A percentile compares a stretch with the other conserved stretches of the same genome.
These are phyloP conservation scores for Amesomyces nigricolor DNA, from an alignment of 2,329 filamentous ascomycete species.

Conservation along the genomic window DNA sequence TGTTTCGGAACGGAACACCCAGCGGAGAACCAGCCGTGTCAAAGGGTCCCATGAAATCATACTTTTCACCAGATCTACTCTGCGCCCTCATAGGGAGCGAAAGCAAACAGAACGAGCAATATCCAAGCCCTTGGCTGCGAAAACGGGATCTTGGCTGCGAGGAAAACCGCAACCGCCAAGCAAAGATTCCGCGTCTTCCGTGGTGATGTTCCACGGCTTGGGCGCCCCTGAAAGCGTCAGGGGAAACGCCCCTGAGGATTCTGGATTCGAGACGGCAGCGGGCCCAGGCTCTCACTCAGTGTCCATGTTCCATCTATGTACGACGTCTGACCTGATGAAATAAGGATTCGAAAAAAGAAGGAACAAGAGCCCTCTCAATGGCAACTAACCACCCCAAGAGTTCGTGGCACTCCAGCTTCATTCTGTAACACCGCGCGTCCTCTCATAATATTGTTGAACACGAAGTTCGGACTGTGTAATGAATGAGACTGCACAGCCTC, in stretches of 20 bases:
- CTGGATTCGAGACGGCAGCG: background rate
- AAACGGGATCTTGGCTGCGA: conserved; percentile 3
- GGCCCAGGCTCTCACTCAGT: background rate
- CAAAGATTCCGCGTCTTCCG: background rate
- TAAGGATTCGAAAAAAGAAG: background rate
- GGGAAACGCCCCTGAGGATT: conserved; percentile 6
- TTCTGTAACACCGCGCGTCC: background rate
- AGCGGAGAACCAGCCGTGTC: conserved; percentile 1
- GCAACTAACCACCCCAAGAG: background rate
- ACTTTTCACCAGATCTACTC: background rate
- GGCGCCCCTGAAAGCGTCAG: conserved; percentile 7
- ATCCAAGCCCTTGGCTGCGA: conserved; percentile 1
- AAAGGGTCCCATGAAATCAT: background rate
- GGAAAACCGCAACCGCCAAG: background rate
- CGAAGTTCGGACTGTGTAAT: background rate
- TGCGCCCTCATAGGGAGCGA: background rate
- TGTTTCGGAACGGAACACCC: background rate
- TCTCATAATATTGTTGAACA: background rate
- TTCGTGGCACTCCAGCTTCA: background rate
- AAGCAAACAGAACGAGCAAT: background rate
- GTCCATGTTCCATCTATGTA: too few species aligned
- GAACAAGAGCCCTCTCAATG: background rate
- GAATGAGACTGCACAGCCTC: conserved; percentile 10
- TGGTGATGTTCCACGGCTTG: too few species aligned
- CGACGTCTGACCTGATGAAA: background rate